phyloP scores from a whole-genome alignment of 2,329 filamentous ascomycete species.

The Ophiocordyceps robertsii region DNA sequence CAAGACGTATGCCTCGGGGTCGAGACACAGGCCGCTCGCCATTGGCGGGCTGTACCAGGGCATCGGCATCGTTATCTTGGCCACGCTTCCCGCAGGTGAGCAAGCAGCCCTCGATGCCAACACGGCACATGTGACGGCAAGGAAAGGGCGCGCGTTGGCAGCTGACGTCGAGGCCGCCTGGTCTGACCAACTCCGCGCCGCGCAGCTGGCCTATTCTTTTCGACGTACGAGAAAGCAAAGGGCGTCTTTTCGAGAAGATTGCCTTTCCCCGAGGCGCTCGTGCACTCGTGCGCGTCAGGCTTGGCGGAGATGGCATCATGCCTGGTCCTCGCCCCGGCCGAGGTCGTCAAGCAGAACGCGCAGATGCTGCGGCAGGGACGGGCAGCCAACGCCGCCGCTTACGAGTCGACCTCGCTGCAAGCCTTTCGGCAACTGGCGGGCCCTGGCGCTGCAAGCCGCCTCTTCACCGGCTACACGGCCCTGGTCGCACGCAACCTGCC shows the following conservation, averaged over 20 bases:
- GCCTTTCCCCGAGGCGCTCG: conserved; percentile 49
- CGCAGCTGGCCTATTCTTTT: conserved; percentile 50
- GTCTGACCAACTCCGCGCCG: neutral
- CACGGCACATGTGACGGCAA: no score
- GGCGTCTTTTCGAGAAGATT: conserved; percentile 38
- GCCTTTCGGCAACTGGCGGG: conserved; percentile 36
- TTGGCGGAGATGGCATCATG: conserved; percentile 75
- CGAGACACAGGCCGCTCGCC: conserved; percentile 37
- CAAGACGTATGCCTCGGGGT: conserved; percentile 45
- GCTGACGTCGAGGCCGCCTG: no score
- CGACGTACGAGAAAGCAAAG: conserved; percentile 73
- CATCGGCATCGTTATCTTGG: conserved; percentile 70
- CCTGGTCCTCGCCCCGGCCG: conserved; percentile 73
- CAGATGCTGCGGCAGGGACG: conserved; percentile 51
- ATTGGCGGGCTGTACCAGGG: conserved; percentile 77
- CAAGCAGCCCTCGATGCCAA: no score
- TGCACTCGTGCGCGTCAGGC: conserved; percentile 63
- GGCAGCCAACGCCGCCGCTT: conserved; percentile 6
- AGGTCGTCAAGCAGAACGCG: conserved; percentile 88
- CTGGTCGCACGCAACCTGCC: conserved; percentile 73
- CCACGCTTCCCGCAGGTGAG: conserved; percentile 74
- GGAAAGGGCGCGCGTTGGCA: no score
- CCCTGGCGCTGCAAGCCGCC: conserved; percentile 41
- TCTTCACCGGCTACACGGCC: conserved; percentile 63
- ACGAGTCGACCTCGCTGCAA: conserved; percentile 29